Conservation (phyloP, 352 stramenopile genomes). For the Thalassiosira oceanica region DNA sequence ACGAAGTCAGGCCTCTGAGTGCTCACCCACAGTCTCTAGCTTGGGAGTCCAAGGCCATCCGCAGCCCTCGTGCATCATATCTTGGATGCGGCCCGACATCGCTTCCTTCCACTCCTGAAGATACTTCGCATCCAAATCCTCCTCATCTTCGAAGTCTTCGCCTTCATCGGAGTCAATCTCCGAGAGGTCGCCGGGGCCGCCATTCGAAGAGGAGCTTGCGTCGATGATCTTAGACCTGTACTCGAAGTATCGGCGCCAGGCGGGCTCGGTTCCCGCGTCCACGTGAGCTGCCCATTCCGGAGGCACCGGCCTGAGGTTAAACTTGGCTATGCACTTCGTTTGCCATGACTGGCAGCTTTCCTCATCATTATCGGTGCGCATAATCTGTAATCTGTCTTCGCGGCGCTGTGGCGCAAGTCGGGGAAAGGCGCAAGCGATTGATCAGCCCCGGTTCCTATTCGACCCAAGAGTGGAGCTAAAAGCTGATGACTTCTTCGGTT, state of each 20-base stretch:
- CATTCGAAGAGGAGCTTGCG: conserved; percentile 3
- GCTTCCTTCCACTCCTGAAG: conserved; percentile 9
- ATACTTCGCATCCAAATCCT: not conserved
- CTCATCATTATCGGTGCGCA: conserved; percentile 8
- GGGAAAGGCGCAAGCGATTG: not conserved
- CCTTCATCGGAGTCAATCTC: conserved; percentile 1
- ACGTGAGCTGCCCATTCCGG: conserved; percentile 6
- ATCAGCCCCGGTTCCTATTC: not conserved
- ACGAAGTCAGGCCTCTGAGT: conserved; percentile 9
- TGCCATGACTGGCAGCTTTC: conserved; percentile 7
- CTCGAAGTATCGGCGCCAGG: conserved; percentile 27
- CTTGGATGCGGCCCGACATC: not conserved
- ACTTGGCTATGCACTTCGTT: conserved; percentile 15
- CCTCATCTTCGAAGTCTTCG: not conserved
- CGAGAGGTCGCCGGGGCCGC: too few relatives aligned
- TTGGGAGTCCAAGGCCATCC: conserved; percentile 22
- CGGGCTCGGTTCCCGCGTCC: conserved; percentile 8
- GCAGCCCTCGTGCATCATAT: conserved; percentile 11
- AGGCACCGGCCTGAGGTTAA: conserved; percentile 12
- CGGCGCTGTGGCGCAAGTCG: not conserved
- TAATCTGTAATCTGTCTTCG: not conserved
- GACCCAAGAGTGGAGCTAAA: not conserved
- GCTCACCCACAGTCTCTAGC: not conserved
- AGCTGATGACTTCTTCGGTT: not conserved
- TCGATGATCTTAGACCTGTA: conserved; percentile 4